Base-by-base conservation (phyloP, 2,329 filamentous ascomycete species). In the Penicillium fuscoglaucum region DNA sequence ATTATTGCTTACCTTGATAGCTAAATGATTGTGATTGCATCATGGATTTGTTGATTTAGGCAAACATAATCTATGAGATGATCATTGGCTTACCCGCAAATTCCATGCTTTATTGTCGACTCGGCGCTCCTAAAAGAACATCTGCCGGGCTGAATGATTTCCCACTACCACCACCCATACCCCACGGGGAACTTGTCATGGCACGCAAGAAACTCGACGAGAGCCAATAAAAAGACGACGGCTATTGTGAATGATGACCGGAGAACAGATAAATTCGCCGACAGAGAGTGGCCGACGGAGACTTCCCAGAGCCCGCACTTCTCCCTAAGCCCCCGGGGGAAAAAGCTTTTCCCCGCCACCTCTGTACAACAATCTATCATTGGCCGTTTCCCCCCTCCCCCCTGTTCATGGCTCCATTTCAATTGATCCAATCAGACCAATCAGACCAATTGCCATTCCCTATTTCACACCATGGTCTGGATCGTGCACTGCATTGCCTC, bases 311-410 rank as follows among this genome's bases (percentile, higher is more conserved):
- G 41, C 7, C 31, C 31, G 29, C 4, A n/a, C 7, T n/a, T 24
- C 29, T 46, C 44, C 41, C 13, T 6, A 35, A n/a, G 10, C 40
- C 46, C 12, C 61, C 67, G 4, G 29, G 67, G 68, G 52, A 43
- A 58, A 71, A 63, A 45, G 55, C 68, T 70, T 70, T 65, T 62
- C 68, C 69, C 62, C 64, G 63, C 59, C 61, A 64, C 60, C 28
- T 31, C 44, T 33, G 46, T 41, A 6, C 5, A 19, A 5, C 19
- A n/a, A 21, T 10, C 21, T 8, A 39, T 45, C 39, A 62, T 66
- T 65, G 63, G 62, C 37, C 45, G 28, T 37, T 41, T 47, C 10
- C 33, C 50, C 49, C 8, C 19, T 35, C 21, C 24, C 24, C 31
- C 19, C 24, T 49, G 6, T 21, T 19, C 35, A 35, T 58, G 56